A percentile compares a stretch with the other conserved stretches of the same genome.
These are phyloP conservation scores for Brassica nigra DNA, from an alignment of 345 rosid genomes.

Conservation along the genomic window DNA sequence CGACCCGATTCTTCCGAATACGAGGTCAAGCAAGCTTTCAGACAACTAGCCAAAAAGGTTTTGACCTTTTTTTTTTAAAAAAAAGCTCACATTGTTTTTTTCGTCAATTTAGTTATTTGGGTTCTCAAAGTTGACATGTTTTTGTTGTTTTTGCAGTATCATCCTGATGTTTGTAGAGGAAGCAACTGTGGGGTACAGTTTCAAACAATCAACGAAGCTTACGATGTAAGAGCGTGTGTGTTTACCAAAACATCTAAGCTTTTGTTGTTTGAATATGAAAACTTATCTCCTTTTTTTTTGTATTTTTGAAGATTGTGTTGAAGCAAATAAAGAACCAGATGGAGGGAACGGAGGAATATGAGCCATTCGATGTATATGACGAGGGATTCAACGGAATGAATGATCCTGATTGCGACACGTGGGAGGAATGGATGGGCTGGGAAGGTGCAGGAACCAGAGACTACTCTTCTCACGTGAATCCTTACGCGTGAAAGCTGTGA, in stretches of 20 bases:
- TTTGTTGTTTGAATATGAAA: background rate
- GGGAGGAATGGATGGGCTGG: conserved; percentile 99
- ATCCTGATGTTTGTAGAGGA: conserved; percentile 98
- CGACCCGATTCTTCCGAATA: conserved; percentile 77
- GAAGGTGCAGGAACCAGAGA: conserved; percentile 91
- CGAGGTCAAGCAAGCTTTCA: conserved; percentile 86
- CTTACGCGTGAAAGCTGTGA: conserved; percentile 49
- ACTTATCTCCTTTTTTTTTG: background rate
- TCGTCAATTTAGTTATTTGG: background rate
- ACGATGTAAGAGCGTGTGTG: conserved; percentile 58
- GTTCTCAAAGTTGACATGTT: background rate
- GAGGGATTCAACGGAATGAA: conserved; percentile 61
- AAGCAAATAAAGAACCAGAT: conserved; percentile 54
- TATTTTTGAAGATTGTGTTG: conserved; percentile 53
- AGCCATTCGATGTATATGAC: conserved; percentile 45
- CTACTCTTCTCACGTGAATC: conserved; percentile 81
- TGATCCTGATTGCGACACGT: conserved; percentile 69
- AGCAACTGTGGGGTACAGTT: conserved; percentile 75
- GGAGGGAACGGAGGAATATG: conserved; percentile 31
- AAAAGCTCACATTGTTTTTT: no score
- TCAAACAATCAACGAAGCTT: conserved; percentile 82
- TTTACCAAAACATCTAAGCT: background rate
- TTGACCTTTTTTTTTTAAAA: background rate
- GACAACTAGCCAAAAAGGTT: conserved; percentile 89
- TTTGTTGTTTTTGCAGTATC: conserved; percentile 57